Base-by-base conservation (phyloP, 1,284 basidiomycete species). In the Ganoderma lucidum region DNA sequence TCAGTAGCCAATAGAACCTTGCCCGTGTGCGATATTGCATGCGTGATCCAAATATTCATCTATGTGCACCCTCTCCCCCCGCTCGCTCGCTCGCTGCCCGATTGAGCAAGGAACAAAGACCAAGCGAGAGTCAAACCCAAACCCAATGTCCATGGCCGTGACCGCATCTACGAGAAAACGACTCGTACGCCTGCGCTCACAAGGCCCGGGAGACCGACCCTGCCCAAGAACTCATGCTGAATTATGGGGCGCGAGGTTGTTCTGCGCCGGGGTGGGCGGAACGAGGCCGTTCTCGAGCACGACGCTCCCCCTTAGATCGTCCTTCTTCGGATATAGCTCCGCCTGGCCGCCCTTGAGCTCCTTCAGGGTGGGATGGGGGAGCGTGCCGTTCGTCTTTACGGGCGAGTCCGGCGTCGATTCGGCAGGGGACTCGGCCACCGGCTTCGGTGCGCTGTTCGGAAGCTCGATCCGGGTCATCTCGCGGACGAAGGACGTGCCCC, bases 401-500 rank as follows among this genome's bases (percentile, higher is more conserved):
- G 65, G 62, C 5, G 68, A 64, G 45, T 68, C 67, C 9, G 67
- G 69, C 17, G 65, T 42, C 35, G 44, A 60, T 17, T 70, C 68
- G 1, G 70, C 45, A 3, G 67, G 70, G 12, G 73, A 70, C 63
- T 69, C 63, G 3, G 69, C 69, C 28, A 73, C 68, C 15, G 72
- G 68, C 65, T 71, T 67, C 42, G 66, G 61, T 32, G 71, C 69
- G 67, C 45, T 35, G 64, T 73, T 70, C 15, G 75, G 76, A 23
- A 73, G 70, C 66, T 74, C 66, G 68, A 93, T 83, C 77, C 86
- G 86, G 59, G 84, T 82, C 89, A 95, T 93, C 83, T 97, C 96
- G 75, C 87, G 90, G 76, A 97, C 95, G 81, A 97, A 97, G 63
- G 93, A 92, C 58, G 90, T 93, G 55, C 96, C 96, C 96, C 96